phyloP scores from a whole-genome alignment of 2,329 filamentous ascomycete species.

The Verticillium nubilum region DNA sequence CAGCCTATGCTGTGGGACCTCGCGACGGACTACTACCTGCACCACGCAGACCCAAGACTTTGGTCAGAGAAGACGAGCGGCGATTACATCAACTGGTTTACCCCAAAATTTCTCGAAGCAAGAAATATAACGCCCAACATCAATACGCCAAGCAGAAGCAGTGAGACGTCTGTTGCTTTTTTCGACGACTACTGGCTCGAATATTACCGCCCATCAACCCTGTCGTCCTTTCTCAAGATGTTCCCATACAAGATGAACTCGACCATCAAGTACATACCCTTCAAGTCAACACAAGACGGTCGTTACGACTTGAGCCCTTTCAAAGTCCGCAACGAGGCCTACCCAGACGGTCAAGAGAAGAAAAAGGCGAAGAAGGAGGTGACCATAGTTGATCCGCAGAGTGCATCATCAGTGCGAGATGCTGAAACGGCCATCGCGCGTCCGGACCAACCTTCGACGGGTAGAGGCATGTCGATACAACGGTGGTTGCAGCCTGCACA shows the following conservation, averaged over 20 bases:
- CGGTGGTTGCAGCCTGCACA: slow-evolving; percentile 52
- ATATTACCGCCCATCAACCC: slow-evolving; percentile 82
- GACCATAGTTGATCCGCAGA: slow-evolving; percentile 59
- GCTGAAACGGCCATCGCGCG: slow-evolving; percentile 26
- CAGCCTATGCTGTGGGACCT: slow-evolving; percentile 98
- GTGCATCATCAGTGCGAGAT: slow-evolving; percentile 24
- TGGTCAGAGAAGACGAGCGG: slow-evolving; percentile 59
- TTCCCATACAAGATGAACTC: slow-evolving; percentile 92
- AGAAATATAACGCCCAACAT: slow-evolving; percentile 38
- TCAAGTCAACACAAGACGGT: slow-evolving; percentile 66
- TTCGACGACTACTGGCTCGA: slow-evolving; percentile 97
- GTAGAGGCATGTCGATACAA: slow-evolving; percentile 31
- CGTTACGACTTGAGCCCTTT: slow-evolving; percentile 87
- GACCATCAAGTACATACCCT: slow-evolving; percentile 75
- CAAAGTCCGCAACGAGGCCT: slow-evolving; percentile 62
- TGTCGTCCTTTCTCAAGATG: slow-evolving; percentile 88
- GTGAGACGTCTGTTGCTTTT: slow-evolving; percentile 45
- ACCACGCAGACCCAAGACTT: slow-evolving; percentile 75
- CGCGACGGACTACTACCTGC: slow-evolving; percentile 90
- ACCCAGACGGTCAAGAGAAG: slow-evolving; percentile 54
- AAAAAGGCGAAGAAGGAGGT: slow-evolving; percentile 63
- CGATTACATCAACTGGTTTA: slow-evolving; percentile 89
- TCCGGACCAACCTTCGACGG: slow-evolving; percentile 28
- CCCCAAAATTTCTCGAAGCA: slow-evolving; percentile 40
- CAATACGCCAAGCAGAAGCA: slow-evolving; percentile 23